phyloP scores from a whole-genome alignment of 164 flowering plant species.

The Warburgia ugandensis region DNA sequence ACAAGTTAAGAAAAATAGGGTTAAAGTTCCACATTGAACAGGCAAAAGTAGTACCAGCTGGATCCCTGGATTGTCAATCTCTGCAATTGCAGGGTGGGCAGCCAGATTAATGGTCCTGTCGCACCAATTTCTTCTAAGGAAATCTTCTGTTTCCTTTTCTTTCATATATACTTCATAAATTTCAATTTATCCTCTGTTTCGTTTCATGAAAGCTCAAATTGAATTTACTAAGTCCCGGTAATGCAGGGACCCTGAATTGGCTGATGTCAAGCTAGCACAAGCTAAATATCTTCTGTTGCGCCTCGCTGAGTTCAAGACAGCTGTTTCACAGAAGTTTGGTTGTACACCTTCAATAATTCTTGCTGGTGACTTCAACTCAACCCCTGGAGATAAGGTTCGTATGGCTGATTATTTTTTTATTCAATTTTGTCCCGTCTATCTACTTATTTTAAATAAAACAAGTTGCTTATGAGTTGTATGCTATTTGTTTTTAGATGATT shows the following conservation, averaged over 20 bases:
- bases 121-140: no score
- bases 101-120: no score
- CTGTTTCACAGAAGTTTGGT: slow-evolving; percentile 45
- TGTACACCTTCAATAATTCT: slow-evolving; percentile 61
- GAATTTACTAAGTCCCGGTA: neutral
- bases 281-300: slow-evolving; percentile 75
- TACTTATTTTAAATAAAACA: no score
- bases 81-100: no score
- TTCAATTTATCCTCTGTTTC: neutral
- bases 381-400: slow-evolving; percentile 80
- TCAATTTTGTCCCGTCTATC: no score
- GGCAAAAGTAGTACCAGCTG: no score
- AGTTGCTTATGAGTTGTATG: no score
- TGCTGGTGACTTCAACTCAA: slow-evolving; percentile 95
- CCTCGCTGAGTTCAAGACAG: slow-evolving; percentile 43
- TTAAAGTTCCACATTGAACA: no score
- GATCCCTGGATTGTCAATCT: no score
- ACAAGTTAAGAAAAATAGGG: no score
- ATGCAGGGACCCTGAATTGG: slow-evolving; percentile 89
- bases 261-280: slow-evolving; percentile 96
- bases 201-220: neutral
- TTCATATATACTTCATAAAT: neutral
- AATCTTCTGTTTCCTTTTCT: neutral
- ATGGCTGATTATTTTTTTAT: no score
- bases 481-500: no score